A percentile compares a stretch with the other conserved stretches of the same genome.
Evolutionary conservation across 1,284 basidiomycete genomes (phyloP).

Genomic region (Phenoliferia sp.): DNA sequence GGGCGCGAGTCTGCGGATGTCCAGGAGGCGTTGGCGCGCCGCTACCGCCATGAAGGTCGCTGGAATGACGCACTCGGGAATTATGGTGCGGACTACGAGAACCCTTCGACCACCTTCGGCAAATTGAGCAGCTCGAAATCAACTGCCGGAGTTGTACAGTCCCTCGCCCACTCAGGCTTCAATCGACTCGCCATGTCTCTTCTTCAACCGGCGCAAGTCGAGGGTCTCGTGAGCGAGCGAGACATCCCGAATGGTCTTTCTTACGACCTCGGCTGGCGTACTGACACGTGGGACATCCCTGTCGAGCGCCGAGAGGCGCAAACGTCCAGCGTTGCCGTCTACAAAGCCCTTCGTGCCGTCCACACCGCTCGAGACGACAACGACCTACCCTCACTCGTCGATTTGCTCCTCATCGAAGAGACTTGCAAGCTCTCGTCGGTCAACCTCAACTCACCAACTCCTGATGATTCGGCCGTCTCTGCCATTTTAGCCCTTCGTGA

Average conservation of each 20-base stretch:
- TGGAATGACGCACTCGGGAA: constrained; percentile 87
- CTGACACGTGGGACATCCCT: constrained; percentile 87
- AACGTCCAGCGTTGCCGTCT: constrained; percentile 52
- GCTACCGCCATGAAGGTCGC: constrained; percentile 85
- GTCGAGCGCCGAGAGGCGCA: constrained; percentile 47
- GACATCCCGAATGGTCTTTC: constrained; percentile 13
- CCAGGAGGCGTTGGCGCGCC: constrained; percentile 68
- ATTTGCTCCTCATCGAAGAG: constrained; percentile 51
- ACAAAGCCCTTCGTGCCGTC: constrained; percentile 69
- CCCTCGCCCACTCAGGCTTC: constrained; percentile 84
- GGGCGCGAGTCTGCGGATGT: constrained; percentile 76
- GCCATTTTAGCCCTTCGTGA: constrained; percentile 75
- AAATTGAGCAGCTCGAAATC: not conserved
- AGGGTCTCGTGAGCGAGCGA: not conserved
- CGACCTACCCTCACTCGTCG: constrained; percentile 51
- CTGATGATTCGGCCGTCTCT: constrained; percentile 61
- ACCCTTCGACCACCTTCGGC: constrained; percentile 2
- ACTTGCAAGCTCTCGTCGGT: constrained; percentile 61
- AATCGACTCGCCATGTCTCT: constrained; percentile 54
- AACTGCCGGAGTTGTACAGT: constrained; percentile 56
- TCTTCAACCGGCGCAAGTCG: constrained; percentile 22
- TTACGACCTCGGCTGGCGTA: constrained; percentile 81
- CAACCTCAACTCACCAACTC: constrained; percentile 68
- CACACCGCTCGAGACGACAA: constrained; percentile 62
- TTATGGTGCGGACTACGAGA: constrained; percentile 75